Evolutionary conservation across 345 rosid species (phyloP).

Genomic region (Draba incana): DNA sequence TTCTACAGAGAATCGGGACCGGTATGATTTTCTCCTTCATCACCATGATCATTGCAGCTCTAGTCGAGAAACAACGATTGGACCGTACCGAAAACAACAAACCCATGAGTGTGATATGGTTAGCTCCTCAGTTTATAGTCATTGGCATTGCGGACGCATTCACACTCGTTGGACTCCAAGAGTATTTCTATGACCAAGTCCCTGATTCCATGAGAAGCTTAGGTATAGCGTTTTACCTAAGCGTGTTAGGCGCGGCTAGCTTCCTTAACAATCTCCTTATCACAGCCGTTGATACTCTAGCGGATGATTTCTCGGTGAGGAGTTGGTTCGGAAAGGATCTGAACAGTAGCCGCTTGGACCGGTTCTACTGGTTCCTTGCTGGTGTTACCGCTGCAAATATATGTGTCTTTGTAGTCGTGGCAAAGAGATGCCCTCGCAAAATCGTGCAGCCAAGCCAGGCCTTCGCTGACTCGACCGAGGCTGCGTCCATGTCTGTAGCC

Average conservation of each 20-base stretch:
- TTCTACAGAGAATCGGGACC: slow-evolving; percentile 88
- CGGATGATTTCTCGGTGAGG: slow-evolving; percentile 45
- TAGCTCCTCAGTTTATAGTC: slow-evolving; percentile 78
- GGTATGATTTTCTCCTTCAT: slow-evolving; percentile 77
- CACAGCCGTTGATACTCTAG: slow-evolving; percentile 53
- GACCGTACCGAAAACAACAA: slow-evolving; percentile 34
- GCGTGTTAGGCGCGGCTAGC: slow-evolving; percentile 76
- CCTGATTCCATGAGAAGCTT: slow-evolving; percentile 95
- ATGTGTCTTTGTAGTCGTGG: slow-evolving; percentile 54
- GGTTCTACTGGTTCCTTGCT: slow-evolving; percentile 80
- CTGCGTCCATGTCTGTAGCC: not conserved
- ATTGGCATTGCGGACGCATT: slow-evolving; percentile 79
- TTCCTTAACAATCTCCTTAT: slow-evolving; percentile 79
- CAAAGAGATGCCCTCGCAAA: slow-evolving; percentile 70
- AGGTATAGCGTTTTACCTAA: slow-evolving; percentile 88
- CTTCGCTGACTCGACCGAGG: slow-evolving; percentile 52
- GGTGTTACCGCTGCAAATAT: slow-evolving; percentile 49
- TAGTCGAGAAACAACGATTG: slow-evolving; percentile 71
- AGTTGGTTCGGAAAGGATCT: slow-evolving; percentile 85
- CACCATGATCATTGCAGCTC: slow-evolving; percentile 70
- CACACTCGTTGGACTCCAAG: slow-evolving; percentile 85
- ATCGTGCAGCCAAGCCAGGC: slow-evolving; percentile 59
- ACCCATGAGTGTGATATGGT: slow-evolving; percentile 80
- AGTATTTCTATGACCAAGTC: slow-evolving; percentile 93
- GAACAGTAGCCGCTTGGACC: slow-evolving; percentile 73